These are phyloP conservation scores for Alternaria brassicicola DNA, from an alignment of 2,329 filamentous ascomycete species.

Conservation along the genomic window DNA sequence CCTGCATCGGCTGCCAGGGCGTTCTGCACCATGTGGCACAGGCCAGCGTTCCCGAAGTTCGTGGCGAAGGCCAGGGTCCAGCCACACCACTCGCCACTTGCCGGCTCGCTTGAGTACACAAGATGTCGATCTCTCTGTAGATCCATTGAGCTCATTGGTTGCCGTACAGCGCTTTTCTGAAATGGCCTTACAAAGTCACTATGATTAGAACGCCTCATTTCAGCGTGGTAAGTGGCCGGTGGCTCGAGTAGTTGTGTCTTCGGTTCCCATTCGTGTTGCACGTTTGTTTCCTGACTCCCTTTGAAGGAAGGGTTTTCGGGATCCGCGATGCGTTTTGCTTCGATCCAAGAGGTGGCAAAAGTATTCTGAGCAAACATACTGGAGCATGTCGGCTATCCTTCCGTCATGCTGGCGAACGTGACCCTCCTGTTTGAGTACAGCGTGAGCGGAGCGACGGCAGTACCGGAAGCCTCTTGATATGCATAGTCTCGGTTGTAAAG, in stretches of 20 bases:
- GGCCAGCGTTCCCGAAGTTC: slow-evolving; percentile 14
- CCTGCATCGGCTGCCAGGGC: slow-evolving; percentile 1
- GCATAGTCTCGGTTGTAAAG: background rate
- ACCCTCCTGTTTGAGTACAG: background rate
- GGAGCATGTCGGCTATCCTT: background rate
- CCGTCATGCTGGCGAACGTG: background rate
- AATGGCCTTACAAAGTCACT: slow-evolving; percentile 1
- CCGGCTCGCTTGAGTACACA: slow-evolving; percentile 15
- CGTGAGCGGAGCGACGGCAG: background rate
- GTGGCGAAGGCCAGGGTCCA: slow-evolving; percentile 16
- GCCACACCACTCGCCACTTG: slow-evolving; percentile 15
- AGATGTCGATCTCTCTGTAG: slow-evolving; percentile 9
- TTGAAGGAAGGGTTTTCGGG: slow-evolving; percentile 1
- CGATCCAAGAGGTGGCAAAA: slow-evolving; percentile 12
- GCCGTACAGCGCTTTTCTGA: slow-evolving; percentile 1
- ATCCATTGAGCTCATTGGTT: slow-evolving; percentile 9
- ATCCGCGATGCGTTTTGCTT: slow-evolving; percentile 1
- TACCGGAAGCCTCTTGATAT: background rate
- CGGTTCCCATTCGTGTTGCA: background rate
- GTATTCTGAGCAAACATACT: background rate
- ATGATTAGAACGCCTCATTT: slow-evolving; percentile 5
- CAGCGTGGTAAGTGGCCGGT: background rate
- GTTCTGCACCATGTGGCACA: slow-evolving; percentile 11
- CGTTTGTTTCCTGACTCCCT: background rate
- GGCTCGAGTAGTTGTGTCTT: background rate